Evolutionary conservation across 2,329 filamentous ascomycete genomes (phyloP).

Genomic region (Alternaria dauci): DNA sequence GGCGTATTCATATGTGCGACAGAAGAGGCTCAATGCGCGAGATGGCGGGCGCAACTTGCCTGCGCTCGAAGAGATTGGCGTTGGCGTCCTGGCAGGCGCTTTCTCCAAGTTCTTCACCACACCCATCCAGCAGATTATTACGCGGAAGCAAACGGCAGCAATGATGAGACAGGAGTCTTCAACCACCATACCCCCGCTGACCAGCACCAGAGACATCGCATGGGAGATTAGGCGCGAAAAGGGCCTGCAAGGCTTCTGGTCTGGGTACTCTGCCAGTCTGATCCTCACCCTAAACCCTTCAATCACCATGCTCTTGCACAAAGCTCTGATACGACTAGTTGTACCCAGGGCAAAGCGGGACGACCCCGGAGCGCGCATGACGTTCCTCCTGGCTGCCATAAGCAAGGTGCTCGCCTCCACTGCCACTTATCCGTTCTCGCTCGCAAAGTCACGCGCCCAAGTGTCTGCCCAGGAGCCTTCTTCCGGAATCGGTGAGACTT

Average conservation of each 20-base stretch:
- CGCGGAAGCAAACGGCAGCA: conserved; percentile 77
- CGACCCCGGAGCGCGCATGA: conserved; percentile 63
- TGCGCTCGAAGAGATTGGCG: conserved; percentile 74
- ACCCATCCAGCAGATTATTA: conserved; percentile 82
- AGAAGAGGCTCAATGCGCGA: conserved; percentile 49
- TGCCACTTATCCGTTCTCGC: conserved; percentile 84
- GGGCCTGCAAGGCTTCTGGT: conserved; percentile 81
- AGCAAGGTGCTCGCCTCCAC: conserved; percentile 81
- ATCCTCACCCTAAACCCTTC: conserved; percentile 85
- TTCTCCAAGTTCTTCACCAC: conserved; percentile 79
- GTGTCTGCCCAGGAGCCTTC: conserved; percentile 58
- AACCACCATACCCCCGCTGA: conserved; percentile 39
- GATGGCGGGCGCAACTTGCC: conserved; percentile 58
- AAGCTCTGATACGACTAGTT: conserved; percentile 69
- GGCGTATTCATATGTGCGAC: conserved; percentile 71
- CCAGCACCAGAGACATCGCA: conserved; percentile 65
- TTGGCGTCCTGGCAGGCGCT: conserved; percentile 78
- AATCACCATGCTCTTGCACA: conserved; percentile 85
- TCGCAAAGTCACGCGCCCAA: conserved; percentile 83
- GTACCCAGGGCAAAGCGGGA: conserved; percentile 63
- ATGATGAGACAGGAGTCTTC: conserved; percentile 55
- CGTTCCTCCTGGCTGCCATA: conserved; percentile 74
- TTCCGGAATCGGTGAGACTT: conserved; percentile 35
- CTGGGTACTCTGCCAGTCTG: conserved; percentile 82
- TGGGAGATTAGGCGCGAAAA: conserved; percentile 71